Evolutionary conservation across 768 basidiomycete species (phyloP).

Genomic region (Mycena galericulata): DNA sequence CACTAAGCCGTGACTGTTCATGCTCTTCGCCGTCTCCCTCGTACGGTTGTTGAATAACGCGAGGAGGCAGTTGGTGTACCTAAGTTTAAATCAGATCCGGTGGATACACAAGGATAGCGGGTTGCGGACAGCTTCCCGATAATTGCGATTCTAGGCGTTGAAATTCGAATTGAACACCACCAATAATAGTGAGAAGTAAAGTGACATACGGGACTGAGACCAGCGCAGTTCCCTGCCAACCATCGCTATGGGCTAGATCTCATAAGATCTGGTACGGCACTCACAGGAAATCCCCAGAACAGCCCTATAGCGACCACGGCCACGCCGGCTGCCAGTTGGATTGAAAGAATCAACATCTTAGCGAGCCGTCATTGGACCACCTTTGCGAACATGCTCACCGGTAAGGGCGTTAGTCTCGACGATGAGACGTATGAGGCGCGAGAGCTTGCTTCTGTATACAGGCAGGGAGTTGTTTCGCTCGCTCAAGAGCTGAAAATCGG

Average conservation of each 20-base stretch:
- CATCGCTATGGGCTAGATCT: not conserved
- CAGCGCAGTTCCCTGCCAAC: slow-evolving; percentile 1
- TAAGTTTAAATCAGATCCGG: slow-evolving; percentile 13
- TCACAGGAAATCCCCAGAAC: slow-evolving; percentile 19
- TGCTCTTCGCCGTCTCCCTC: not conserved
- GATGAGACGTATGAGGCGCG: slow-evolving; percentile 24
- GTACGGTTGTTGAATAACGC: not conserved
- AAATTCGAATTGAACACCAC: not conserved
- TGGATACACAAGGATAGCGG: slow-evolving; percentile 10
- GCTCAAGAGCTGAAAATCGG: slow-evolving; percentile 10
- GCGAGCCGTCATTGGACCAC: not conserved
- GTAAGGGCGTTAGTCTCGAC: slow-evolving; percentile 31
- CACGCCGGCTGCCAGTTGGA: slow-evolving; percentile 15
- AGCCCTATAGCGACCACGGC: slow-evolving; percentile 22
- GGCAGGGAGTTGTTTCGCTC: not conserved
- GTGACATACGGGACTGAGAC: slow-evolving; percentile 14
- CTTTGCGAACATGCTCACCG: slow-evolving; percentile 15
- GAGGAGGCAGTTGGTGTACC: slow-evolving; percentile 30
- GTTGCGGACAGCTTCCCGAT: slow-evolving; percentile 28
- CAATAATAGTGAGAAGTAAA: no score
- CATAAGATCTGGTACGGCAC: not conserved
- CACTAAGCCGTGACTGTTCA: not conserved
- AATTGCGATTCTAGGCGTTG: slow-evolving; percentile 9
- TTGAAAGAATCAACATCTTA: not conserved
- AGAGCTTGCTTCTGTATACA: slow-evolving; percentile 15